Conservation (phyloP, 2,329 filamentous ascomycete species). For the Paraphaeosphaeria sporulosa region DNA sequence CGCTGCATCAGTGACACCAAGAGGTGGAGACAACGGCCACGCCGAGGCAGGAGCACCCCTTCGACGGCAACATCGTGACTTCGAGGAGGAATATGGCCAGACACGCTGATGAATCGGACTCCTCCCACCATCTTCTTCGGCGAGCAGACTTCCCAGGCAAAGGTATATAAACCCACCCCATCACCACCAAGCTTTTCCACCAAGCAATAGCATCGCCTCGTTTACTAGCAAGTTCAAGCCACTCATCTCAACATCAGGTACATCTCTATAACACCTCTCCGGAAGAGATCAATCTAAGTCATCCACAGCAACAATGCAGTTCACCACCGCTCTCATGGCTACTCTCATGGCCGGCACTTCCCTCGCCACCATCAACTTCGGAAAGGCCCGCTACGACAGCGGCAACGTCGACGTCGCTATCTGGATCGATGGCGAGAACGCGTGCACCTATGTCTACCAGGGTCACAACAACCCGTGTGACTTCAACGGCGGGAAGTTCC, state of each 20-base stretch:
- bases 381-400: slow-evolving; percentile 5
- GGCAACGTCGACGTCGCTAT: background rate
- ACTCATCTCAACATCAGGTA: too few species aligned
- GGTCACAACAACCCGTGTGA: slow-evolving; percentile 6
- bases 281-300: background rate
- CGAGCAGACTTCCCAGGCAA: background rate
- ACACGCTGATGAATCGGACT: background rate
- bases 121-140: background rate
- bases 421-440: slow-evolving; percentile 5
- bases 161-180: background rate
- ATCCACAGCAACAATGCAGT: slow-evolving; percentile 3
- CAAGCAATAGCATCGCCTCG: background rate
- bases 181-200: background rate
- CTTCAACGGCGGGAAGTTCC: background rate
- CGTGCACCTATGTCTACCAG: background rate
- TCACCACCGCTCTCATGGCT: background rate
- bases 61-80: background rate
- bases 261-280: background rate
- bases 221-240: background rate
- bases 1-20: background rate
- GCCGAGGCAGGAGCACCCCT: background rate
- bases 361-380: slow-evolving; percentile 4
- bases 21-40: background rate
- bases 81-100: background rate
- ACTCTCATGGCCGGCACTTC: slow-evolving; percentile 6